Evolutionary conservation across 345 rosid genomes (phyloP).

Genomic region (Camelina neglecta): DNA sequence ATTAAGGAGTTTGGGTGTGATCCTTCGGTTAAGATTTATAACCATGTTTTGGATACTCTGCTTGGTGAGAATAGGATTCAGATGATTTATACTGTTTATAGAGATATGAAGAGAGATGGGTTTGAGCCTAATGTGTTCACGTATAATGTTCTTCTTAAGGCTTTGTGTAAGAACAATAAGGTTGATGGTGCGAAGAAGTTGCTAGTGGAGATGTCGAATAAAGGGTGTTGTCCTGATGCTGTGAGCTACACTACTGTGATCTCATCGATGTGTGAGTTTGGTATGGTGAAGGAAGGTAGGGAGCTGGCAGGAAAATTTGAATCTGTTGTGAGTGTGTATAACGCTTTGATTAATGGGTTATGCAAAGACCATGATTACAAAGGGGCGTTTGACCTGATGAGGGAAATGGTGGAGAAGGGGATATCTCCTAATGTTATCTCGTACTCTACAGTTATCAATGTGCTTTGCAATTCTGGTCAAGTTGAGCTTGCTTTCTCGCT

Average conservation of each 20-base stretch:
- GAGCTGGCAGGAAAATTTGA: conserved; percentile 58
- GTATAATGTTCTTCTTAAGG: conserved; percentile 80
- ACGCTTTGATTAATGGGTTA: conserved; percentile 72
- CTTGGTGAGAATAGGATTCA: conserved; percentile 71
- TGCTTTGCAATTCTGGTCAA: conserved; percentile 58
- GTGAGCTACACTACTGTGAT: conserved; percentile 82
- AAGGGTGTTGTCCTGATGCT: conserved; percentile 71
- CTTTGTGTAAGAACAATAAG: conserved; percentile 80
- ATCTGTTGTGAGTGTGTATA: conserved; percentile 63
- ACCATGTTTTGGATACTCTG: conserved; percentile 77
- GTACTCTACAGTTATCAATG: conserved; percentile 68
- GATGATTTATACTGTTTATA: conserved; percentile 67
- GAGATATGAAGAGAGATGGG: conserved; percentile 84
- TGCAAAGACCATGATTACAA: conserved; percentile 56
- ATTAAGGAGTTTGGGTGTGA: conserved; percentile 78
- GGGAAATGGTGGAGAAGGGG: conserved; percentile 59
- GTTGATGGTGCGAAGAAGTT: conserved; percentile 78
- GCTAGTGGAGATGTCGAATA: conserved; percentile 71
- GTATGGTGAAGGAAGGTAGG: conserved; percentile 73
- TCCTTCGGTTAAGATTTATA: conserved; percentile 80
- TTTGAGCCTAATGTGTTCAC: conserved; percentile 83
- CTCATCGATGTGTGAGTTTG: conserved; percentile 74
- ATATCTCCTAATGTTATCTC: conserved; percentile 71
- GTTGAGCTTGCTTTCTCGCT: conserved; percentile 65
- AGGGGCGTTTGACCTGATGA: conserved; percentile 58